A percentile compares a stretch with the other conserved stretches of the same genome.
Conservation (phyloP, 1,139 yeast genomes). For the Scheffersomyces insectosa region DNA sequence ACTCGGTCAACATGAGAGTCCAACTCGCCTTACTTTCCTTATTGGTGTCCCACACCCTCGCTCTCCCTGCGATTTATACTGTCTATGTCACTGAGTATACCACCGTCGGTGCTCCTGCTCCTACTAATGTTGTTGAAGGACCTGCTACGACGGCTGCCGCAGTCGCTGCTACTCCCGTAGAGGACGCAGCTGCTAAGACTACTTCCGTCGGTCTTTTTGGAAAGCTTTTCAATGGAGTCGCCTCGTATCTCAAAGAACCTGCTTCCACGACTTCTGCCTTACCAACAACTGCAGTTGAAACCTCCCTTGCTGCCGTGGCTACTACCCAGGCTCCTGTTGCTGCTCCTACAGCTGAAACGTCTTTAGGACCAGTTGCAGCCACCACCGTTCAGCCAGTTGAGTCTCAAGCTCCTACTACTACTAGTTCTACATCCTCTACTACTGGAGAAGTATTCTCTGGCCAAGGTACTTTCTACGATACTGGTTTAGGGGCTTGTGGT, state of each 20-base stretch:
- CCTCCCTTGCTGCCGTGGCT: slow-evolving; percentile 11
- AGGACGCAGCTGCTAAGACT: slow-evolving; percentile 8
- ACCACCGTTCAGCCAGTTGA: slow-evolving; percentile 9
- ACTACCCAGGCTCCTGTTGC: slow-evolving; percentile 10
- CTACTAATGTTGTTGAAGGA: slow-evolving; percentile 7
- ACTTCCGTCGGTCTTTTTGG: slow-evolving; percentile 2
- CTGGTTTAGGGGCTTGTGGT: slow-evolving; percentile 69
- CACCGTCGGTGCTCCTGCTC: slow-evolving; percentile 13
- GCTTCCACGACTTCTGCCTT: slow-evolving; percentile 17
- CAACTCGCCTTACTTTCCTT: slow-evolving; percentile 11
- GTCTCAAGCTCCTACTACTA: slow-evolving; percentile 11
- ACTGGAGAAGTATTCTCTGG: slow-evolving; percentile 36
- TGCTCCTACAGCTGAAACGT: slow-evolving; percentile 14
- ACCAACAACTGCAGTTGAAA: slow-evolving; percentile 10
- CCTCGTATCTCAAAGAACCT: neutral
- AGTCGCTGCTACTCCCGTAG: slow-evolving; percentile 6
- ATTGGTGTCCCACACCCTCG: slow-evolving; percentile 10
- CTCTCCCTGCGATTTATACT: slow-evolving; percentile 22
- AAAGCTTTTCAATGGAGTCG: neutral
- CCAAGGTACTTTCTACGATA: slow-evolving; percentile 59
- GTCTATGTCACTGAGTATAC: slow-evolving; percentile 16
- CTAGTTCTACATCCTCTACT: slow-evolving; percentile 16
- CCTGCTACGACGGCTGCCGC: slow-evolving; percentile 10
- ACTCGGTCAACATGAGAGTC: slow-evolving; percentile 11
- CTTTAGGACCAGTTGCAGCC: slow-evolving; percentile 18